Base-by-base conservation (phyloP, 2,329 filamentous ascomycete genomes). In the Bipolaris cookei region DNA sequence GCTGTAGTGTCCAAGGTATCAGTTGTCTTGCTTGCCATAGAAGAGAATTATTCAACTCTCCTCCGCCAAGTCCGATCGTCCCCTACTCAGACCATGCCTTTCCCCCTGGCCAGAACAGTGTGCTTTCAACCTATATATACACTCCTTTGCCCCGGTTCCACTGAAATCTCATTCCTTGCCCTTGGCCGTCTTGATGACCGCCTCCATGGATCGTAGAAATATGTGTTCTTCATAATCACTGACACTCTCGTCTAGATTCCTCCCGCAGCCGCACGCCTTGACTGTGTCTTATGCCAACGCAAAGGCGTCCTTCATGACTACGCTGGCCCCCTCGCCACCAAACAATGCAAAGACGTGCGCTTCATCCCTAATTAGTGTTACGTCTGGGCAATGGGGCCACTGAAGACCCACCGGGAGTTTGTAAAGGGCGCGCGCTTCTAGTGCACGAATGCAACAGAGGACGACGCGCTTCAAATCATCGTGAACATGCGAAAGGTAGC, bases 281-380 rank as follows among this genome's bases (percentile, higher is more conserved):
- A 66, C 23, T 18, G 72, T 66, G 39, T 71, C 62, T 14, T 38
- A 38, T 0, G 80, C 81, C 18, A 88, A 76, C 20, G 79, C 70
- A 58, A 82, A 68, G 6, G 84, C 80, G 67, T 88, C 85, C 44
- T 80, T 77, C 68, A 88, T 79, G 1, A 79, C 84, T 18, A 81
- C 74, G 64, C 88, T 88, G 23, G 87, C 84, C 1, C 85, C 85
- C 55, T 86, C 84, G 4, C 86, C 86, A 1, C 82, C 82, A 59
- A 82, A 85, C 0, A 83, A 83, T 0, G 81, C 80, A 83, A 86
- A 86, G 20, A 86, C 65, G 69, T 88, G 85, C 6, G 85, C 85
- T 0, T 85, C 83, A 62, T 88, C 85, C 4, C 86, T 86, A 23
- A 87, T 76, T 13, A 86, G 66, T 0, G 86, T 86, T 4, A 83